Evolutionary conservation across 2,329 filamentous ascomycete genomes (phyloP).

Genomic region (Aspergillus hiratsukae): DNA sequence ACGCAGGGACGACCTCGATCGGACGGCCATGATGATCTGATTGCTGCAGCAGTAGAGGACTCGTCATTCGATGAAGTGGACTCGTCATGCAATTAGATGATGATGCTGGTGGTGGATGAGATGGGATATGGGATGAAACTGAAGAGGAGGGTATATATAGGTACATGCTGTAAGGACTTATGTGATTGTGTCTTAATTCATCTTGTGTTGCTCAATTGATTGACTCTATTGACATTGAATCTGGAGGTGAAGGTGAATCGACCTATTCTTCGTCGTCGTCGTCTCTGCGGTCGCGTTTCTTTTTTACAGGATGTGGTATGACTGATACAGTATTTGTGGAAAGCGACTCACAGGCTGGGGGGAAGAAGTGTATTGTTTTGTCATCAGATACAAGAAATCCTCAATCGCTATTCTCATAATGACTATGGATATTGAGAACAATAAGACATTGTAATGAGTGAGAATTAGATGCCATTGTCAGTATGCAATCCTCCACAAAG

Average conservation of each 20-base stretch:
- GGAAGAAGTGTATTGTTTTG: background rate
- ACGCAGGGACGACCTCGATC: slow-evolving; percentile 31
- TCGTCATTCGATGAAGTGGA: background rate
- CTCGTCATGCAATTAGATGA: background rate
- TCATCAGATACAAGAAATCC: background rate
- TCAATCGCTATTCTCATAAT: background rate
- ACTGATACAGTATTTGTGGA: too few relatives aligned
- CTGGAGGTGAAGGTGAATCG: background rate
- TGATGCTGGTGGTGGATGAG: slow-evolving; percentile 3
- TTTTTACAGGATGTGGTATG: too few relatives aligned
- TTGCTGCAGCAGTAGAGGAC: slow-evolving; percentile 1
- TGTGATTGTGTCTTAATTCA: background rate
- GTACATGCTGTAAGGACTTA: background rate
- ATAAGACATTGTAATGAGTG: background rate
- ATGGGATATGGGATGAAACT: background rate
- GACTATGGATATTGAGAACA: background rate
- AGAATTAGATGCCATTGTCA: background rate
- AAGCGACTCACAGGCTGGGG: too few relatives aligned
- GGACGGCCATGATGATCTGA: slow-evolving; percentile 26
- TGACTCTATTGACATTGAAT: background rate
- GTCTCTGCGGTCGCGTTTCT: background rate
- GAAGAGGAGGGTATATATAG: background rate
- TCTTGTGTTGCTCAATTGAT: background rate
- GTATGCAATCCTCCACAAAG: background rate
- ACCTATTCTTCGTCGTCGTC: background rate